Evolutionary conservation across 2,329 filamentous ascomycete genomes (phyloP), one percentile per base, ranked within the genome.

Genomic region (Ophiosphaerella herpotricha): DNA sequence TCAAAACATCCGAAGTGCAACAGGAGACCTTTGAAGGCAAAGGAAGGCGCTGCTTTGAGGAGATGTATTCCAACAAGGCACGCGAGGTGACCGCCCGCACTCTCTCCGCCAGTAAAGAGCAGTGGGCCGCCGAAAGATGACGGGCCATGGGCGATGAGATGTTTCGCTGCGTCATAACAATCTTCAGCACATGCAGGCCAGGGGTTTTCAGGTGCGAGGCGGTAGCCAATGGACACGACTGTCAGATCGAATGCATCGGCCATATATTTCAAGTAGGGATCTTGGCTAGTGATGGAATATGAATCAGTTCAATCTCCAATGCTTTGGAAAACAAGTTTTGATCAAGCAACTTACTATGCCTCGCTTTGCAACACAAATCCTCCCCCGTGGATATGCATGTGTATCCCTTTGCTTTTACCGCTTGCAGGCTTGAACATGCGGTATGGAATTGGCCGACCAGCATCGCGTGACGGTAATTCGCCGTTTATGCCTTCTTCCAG

Each of bases 171-270:
- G 60, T 85, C 83, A 58, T 79, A 77, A 67, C 81, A 83, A 63
- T 86, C 84, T 44, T 85, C 74, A 4, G 77, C 75, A 0, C 75
- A 79, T 0, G 75, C 75, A 0, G 84, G 83, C 62, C 78, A 85
- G 0, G 82, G 81, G 57, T 85, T 51, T 61, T 86, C 83, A 0
- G 84, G 84, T 0, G 83, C 82, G 14, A 84, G 76, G 24, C 84
- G 75, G 63, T 86, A 86, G 1, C 82, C 83, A 6, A 85, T 76
- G 0, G 78, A 82, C 11, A 86, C 66, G 13, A 81, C 77, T 0
- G 78, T 77, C 2, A 83, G 50, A 33, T 78, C 70, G 39, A 72
- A 77, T 24, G 70, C 66, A 54, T 83, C 75, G 39, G 82, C 80
- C 65, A 81, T 77, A 54, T 72, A 72, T 45, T 80, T 75, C 9